These are phyloP conservation scores for Auxenochlorella pyrenoidosa DNA, from an alignment of 139 green algal species.

Conservation along the genomic window DNA sequence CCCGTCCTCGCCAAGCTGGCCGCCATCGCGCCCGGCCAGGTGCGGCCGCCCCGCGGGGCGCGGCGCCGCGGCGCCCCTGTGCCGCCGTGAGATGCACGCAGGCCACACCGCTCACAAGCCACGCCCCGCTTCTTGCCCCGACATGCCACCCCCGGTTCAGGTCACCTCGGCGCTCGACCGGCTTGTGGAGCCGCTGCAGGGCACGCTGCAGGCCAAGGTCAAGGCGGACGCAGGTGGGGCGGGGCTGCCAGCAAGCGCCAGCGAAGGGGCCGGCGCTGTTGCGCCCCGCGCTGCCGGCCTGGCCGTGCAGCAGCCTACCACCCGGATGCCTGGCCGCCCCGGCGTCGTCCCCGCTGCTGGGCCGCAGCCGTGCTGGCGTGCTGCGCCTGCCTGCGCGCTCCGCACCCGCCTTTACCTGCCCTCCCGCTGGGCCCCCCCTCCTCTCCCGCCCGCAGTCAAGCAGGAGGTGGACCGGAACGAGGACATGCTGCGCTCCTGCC, in stretches of 20 bases:
- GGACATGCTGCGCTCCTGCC: conserved; percentile 92
- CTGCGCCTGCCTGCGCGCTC: too few relatives aligned
- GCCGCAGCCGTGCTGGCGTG: too few relatives aligned
- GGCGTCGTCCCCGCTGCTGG: too few relatives aligned
- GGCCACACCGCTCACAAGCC: neutral
- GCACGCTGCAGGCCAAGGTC: conserved; percentile 86
- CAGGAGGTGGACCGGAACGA: conserved; percentile 98
- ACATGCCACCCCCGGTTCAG: conserved; percentile 12
- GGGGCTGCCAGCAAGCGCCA: neutral
- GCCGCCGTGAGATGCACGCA: neutral
- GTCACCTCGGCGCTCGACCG: conserved; percentile 68
- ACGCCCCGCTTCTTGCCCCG: too few relatives aligned
- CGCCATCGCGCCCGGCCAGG: conserved; percentile 54
- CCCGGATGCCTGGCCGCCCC: too few relatives aligned
- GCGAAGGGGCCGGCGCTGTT: too few relatives aligned
- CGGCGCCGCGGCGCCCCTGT: too few relatives aligned
- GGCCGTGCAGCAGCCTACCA: too few relatives aligned
- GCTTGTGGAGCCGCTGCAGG: conserved; percentile 86
- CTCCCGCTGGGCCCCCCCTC: too few relatives aligned
- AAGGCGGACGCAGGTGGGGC: conserved; percentile 79
- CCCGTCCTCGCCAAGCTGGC: conserved; percentile 83
- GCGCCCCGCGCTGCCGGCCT: too few relatives aligned
- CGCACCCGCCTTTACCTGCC: neutral
- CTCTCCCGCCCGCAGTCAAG: conserved; percentile 94
- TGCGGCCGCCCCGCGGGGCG: neutral